Evolutionary conservation across 2,329 filamentous ascomycete genomes (phyloP), one percentile per base, ranked within the genome.

Genomic region (Fusarium sambucinum): DNA sequence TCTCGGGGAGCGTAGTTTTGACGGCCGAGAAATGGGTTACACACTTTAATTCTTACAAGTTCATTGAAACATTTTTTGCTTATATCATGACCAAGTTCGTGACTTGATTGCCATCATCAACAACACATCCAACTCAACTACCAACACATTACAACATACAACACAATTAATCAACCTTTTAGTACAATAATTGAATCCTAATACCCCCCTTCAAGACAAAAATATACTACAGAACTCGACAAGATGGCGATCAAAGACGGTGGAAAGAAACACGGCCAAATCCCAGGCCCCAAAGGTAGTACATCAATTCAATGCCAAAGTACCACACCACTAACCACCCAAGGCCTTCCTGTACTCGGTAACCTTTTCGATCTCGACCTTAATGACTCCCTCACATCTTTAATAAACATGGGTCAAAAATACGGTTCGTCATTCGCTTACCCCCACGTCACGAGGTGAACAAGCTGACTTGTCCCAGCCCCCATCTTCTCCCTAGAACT

Each of bases 231-330:
- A 27, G 12, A 19, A 16, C 23, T 16, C 16, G 4, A 16, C 13
- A 58, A 21, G 8, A 58, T 62, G 59, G 33, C 59, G 21, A 32
- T 16, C 11, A 55, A 61, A 16, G n/a, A 55, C 40, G 12, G 17
- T 0, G 9, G 19, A 33, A 61, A 62, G n/a, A 41, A 10, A 3
- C 25, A 8, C 2, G 17, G 40, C 4, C 38, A 54, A 5, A 53
- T 61, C 13, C 58, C 58, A 7, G 58, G 58, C 2, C 58, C 58
- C 1, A 61, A 61, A 17, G 42, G 58, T 60, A 52, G 7, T 3
- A 6, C 9, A 6, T 11, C 3, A 16, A 5, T 14, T 10, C 0
- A 16, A 5, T 1, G 21, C 1, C 5, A 2, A 10, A 12, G 10
- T 6, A 16, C 16, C 10, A 41, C 21, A 10, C 14, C 9, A 14